Evolutionary conservation across 78 protist species (phyloP), one percentile per base, ranked within the genome.

Genomic region (Dictyostelium intermedium): DNA sequence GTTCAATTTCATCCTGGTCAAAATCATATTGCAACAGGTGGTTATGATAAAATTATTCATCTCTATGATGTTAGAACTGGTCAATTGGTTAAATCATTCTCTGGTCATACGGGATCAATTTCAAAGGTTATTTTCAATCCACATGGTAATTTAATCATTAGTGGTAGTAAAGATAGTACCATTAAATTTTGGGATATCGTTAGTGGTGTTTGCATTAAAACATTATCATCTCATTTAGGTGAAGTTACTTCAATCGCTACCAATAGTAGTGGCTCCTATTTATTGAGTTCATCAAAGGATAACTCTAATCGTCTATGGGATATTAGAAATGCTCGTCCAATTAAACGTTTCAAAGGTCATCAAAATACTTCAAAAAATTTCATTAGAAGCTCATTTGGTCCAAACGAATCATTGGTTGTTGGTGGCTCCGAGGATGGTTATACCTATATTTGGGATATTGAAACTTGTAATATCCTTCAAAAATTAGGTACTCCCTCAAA

Each of bases 171-270:
- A 86, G 99, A 98, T 91, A 23, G 91, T 63, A 93, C 97, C 47
- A 84, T 98, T 30, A 93, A 91, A 37, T 97, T 98, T 66, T 98
- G 99, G 99, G 99, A 98, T 93, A 82, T 97, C 18, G 81, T 77
- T 8, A 86, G 96, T 34, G 98, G 98, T 39, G 80, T 96, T 8
- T 96, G 98, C 53, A 82, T 98, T 56, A 83, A 93, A n/a, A 97
- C 98, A 25, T 14, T 97, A 3, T 43, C 74, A n/a, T 37, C 84
- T 6, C 97, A 95, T 63, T 77, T 97, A n/a, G 98, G 98, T 47
- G 99, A 98, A 63, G 96, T 98, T 13, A 92, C 99, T 23, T 91
- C 96, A 1, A 95, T 98, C n/a, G 95, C 83, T 14, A 73, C 96
- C 30, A 95, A 91, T 14, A 39, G 82, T 23, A 32, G 79, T 5